phyloP scores from a whole-genome alignment of 371 early-diverging fungal species.

The Mortierella sp. region DNA sequence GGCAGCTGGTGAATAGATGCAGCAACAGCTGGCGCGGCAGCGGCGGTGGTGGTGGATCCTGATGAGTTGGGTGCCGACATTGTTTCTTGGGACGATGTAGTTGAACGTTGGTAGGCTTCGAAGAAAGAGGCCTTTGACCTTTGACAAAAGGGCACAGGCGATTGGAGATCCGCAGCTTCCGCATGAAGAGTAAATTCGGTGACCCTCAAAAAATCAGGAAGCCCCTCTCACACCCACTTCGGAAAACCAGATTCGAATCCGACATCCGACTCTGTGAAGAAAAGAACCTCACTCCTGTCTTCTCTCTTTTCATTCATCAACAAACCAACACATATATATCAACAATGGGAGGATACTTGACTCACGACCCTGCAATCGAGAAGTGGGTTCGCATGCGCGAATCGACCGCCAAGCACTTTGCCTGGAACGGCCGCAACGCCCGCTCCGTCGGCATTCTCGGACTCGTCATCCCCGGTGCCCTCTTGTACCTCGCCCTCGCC shows the following conservation, averaged over 20 bases:
- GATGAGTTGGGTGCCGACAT: constrained; percentile 56
- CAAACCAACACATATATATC: constrained; percentile 2
- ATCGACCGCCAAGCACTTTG: constrained; percentile 70
- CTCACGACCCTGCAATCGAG: constrained; percentile 73
- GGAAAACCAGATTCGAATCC: constrained; percentile 5
- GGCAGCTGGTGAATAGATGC: constrained; percentile 58
- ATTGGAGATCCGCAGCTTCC: background rate
- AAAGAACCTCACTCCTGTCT: background rate
- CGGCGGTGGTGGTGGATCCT: constrained; percentile 37
- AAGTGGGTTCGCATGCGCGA: constrained; percentile 78
- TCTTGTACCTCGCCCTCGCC: constrained; percentile 63
- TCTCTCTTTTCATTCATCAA: constrained; percentile 1
- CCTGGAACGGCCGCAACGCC: constrained; percentile 67
- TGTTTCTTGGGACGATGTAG: background rate
- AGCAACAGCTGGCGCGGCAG: constrained; percentile 41
- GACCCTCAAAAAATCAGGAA: background rate
- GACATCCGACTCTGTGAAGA: constrained; percentile 1
- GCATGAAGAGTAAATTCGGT: background rate
- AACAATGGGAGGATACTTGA: constrained; percentile 56
- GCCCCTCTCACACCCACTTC: too few relatives aligned
- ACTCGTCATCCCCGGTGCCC: constrained; percentile 67
- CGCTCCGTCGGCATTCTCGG: constrained; percentile 65
- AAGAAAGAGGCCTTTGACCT: background rate
- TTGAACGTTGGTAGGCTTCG: background rate
- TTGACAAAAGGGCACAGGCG: background rate